Base-by-base conservation (phyloP, 495 filamentous ascomycete species). In the Annulohypoxylon moriforme region DNA sequence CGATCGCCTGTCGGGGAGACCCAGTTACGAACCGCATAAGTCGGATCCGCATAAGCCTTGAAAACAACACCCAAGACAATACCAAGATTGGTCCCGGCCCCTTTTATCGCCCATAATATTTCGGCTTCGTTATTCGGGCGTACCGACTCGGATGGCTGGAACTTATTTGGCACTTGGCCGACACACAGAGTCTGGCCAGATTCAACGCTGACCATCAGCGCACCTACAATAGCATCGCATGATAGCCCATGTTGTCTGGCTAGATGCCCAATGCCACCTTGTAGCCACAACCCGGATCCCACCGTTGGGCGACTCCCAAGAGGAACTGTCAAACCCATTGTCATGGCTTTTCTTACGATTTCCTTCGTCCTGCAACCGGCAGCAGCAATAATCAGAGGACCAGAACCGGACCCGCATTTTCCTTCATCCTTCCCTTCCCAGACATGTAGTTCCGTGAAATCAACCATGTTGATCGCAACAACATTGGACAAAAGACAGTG, bases 191-290 rank as follows among this genome's bases (percentile, higher is more conserved):
- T 61, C 42, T 85, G 68, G 64, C 84, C 79, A 70, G 86, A 84
- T 1, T 84, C 73, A 69, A 87, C 82, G 72, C 85, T 86, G 79
- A 90, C 86, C 47, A 89, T 36, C 18, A 89, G 82, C 22, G 82
- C 87, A 75, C 88, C 88, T 49, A 89, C 79, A 65, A 91, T 86
- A 57, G 85, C 76, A 75, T 91, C 88, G 76, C 87, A 90, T 9
- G 88, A 71, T 29, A 91, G 88, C 24, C 88, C 88, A 63, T 89
- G 72, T 42, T 83, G 59, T 64, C 88, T 84, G 57, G 86, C 73
- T 55, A 90, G 80, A 75, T 89, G 87, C 11, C 88, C 88, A 49
- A 91, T 88, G 71, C 88, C 88, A 62, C 88, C 89, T 81, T 91
- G 88, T 55, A 91, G 78, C 87, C 86, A 90, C 42, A 87, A 69